Evolutionary conservation across 768 basidiomycete genomes (phyloP).

Genomic region (Pisolithus albus): DNA sequence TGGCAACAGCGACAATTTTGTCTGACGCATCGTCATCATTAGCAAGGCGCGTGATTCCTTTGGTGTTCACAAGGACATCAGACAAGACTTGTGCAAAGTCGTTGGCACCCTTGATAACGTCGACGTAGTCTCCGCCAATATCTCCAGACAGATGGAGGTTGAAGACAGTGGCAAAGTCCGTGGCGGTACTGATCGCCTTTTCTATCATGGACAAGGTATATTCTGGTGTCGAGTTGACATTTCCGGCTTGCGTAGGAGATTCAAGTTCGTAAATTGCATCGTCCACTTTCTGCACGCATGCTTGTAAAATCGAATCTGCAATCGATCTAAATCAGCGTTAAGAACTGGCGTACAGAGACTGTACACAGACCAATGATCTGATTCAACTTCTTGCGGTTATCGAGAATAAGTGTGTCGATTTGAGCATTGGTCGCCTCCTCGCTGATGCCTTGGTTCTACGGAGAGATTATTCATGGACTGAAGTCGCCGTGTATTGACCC

Average conservation of each 20-base stretch:
- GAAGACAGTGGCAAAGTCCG: slow-evolving; percentile 92
- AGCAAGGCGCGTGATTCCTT: slow-evolving; percentile 90
- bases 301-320: slow-evolving; percentile 90
- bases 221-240: slow-evolving; percentile 95
- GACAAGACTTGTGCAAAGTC: slow-evolving; percentile 90
- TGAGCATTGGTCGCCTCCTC: slow-evolving; percentile 94
- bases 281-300: slow-evolving; percentile 95
- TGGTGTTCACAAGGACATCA: slow-evolving; percentile 89
- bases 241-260: slow-evolving; percentile 90
- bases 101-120: slow-evolving; percentile 96
- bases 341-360: background rate
- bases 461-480: slow-evolving; percentile 1
- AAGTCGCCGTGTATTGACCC: slow-evolving; percentile 1
- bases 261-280: slow-evolving; percentile 97
- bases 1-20: slow-evolving; percentile 80
- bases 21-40: slow-evolving; percentile 90
- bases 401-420: slow-evolving; percentile 93
- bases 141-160: slow-evolving; percentile 86
- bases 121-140: slow-evolving; percentile 88
- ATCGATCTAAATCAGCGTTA: slow-evolving; percentile 9
- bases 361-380: slow-evolving; percentile 75
- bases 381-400: slow-evolving; percentile 96
- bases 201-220: slow-evolving; percentile 98
- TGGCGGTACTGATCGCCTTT: slow-evolving; percentile 90
- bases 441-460: slow-evolving; percentile 71